Conservation (phyloP, 495 filamentous ascomycete species). For the Ramalina peruviana region DNA sequence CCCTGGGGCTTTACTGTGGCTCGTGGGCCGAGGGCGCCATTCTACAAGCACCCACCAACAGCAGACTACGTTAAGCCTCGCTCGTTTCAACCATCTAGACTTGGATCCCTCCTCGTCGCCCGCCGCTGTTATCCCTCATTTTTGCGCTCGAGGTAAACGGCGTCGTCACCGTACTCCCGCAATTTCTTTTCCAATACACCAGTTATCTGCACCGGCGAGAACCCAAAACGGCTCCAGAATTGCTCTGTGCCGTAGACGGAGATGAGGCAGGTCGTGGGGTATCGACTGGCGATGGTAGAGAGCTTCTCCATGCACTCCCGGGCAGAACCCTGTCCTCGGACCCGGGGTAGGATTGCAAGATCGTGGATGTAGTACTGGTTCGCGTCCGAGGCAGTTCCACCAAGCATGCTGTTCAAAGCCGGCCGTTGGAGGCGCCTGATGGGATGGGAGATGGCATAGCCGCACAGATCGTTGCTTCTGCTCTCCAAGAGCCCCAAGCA, state of each 20-base stretch:
- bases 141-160: slow-evolving; percentile 14
- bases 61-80: too few species aligned
- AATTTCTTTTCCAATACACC: slow-evolving; percentile 18
- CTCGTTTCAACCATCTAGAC: too few species aligned
- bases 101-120: neutral
- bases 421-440: slow-evolving; percentile 21
- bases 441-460: slow-evolving; percentile 26
- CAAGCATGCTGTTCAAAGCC: slow-evolving; percentile 20
- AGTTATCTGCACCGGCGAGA: slow-evolving; percentile 11
- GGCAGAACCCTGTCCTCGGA: slow-evolving; percentile 17
- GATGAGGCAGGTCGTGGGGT: slow-evolving; percentile 17
- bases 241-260: slow-evolving; percentile 23
- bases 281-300: slow-evolving; percentile 10
- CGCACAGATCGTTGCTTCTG: slow-evolving; percentile 10
- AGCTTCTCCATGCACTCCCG: slow-evolving; percentile 10
- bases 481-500: slow-evolving; percentile 18
- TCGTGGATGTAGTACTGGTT: slow-evolving; percentile 29
- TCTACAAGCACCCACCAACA: too few species aligned
- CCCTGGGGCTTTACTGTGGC: too few species aligned
- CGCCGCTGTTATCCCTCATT: neutral
- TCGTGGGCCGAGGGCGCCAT: too few species aligned
- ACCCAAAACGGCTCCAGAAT: slow-evolving; percentile 25
- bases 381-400: slow-evolving; percentile 14
- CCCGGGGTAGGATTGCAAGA: slow-evolving; percentile 18
- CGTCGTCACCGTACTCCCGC: slow-evolving; percentile 18